Evolutionary conservation across 345 rosid species (phyloP).

Genomic region (Brassica carinata): DNA sequence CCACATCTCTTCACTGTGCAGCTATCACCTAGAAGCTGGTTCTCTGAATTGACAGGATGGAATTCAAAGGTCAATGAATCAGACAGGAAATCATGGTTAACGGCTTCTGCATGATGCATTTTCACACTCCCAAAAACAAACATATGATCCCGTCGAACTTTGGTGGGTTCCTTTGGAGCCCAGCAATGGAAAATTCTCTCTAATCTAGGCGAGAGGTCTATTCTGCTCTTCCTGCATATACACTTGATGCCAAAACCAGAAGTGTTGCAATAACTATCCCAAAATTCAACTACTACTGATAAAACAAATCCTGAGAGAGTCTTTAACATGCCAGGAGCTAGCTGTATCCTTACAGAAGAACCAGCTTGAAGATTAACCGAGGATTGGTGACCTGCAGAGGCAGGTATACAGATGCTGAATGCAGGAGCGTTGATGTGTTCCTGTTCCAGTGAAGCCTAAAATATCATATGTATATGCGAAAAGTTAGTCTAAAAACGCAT

Average conservation of each 20-base stretch:
- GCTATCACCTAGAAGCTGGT: neutral
- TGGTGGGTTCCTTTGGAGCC: neutral
- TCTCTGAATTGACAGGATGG: slow-evolving; percentile 5
- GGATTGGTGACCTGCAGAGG: slow-evolving; percentile 9
- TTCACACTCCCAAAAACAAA: slow-evolving; percentile 3
- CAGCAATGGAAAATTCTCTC: neutral
- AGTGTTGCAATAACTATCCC: neutral
- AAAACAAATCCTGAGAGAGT: slow-evolving; percentile 31
- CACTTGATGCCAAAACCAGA: slow-evolving; percentile 28
- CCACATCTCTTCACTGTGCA: slow-evolving; percentile 22
- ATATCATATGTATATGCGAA: neutral
- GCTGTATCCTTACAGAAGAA: slow-evolving; percentile 6
- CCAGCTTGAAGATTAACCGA: slow-evolving; percentile 1
- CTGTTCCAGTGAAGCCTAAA: neutral
- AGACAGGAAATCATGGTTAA: neutral
- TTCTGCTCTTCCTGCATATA: neutral
- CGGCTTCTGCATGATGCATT: neutral
- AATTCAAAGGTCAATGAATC: slow-evolving; percentile 14
- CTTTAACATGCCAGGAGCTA: slow-evolving; percentile 5
- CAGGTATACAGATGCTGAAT: slow-evolving; percentile 25
- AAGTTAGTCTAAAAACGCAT: neutral
- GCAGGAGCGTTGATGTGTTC: neutral
- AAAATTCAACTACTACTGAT: slow-evolving; percentile 26
- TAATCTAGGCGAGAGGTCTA: neutral
- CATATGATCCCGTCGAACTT: slow-evolving; percentile 1